Evolutionary conservation across 257 asterid species (phyloP), one percentile per base, ranked within the genome.

Genomic region (Linderniella brevidens): DNA sequence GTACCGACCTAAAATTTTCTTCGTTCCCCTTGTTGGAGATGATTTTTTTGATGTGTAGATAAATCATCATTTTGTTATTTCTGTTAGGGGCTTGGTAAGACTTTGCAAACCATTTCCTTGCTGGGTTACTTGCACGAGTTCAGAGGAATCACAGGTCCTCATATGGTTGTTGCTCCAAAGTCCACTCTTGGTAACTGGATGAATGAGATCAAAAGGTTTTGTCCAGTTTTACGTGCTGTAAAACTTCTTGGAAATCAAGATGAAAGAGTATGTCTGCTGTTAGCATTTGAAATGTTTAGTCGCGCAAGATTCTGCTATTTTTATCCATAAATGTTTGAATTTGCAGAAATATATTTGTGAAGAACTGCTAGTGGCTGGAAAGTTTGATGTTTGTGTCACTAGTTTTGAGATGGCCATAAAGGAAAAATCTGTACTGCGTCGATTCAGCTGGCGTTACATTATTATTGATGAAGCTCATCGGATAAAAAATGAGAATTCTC

Each of bases 171-270:
- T 64, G 92, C 98, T 53, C 98, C 98, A 12, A 88, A 88, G 64
- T 88, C 98, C 50, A 88, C 98, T 11, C 95, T 88, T 38, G 98
- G 98, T 13, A 84, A 88, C 59, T 88, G 98, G 98, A 88, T 88
- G 98, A 88, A 88, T 61, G 98, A 88, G 71, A 84, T 88, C 54
- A 84, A 75, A 58, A 84, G 95, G 58, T 88, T 88, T 70, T 88
- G 98, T 56, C 95, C 98, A n/a, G 49, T 71, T 52, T 49, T 88
- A 48, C 95, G 98, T 13, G 90, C 98, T 63, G 77, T 88, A 14
- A 88, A 88, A 62, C 80, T 88, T 63, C 95, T 88, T 44, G 95
- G 98, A 42, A 88, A 88, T 68, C 97, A 92, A 4, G 97, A 88
- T 16, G 97, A 88, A 65, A 81, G 97, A 59, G 97, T 84, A 76